Percentiles rank a stretch among this genome's conserved stretches.
Conservation (phyloP, 2,329 filamentous ascomycete species). For the Bipolaris sorokiniana region DNA sequence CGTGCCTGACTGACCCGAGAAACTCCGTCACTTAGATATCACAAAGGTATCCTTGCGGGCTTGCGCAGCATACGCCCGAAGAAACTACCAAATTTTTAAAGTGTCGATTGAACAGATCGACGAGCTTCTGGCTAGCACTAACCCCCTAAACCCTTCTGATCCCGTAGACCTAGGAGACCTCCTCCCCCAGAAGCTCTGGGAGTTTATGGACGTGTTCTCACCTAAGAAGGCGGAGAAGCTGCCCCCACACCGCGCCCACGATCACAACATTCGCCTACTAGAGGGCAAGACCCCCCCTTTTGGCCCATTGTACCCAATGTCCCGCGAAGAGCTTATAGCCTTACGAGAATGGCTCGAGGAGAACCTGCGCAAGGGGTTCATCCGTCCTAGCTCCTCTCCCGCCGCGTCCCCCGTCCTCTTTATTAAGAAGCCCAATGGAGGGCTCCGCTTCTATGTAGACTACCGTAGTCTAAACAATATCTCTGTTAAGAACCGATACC, state of each 20-base stretch:
- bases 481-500: not conserved
- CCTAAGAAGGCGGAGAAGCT: not conserved
- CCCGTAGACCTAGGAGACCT: not conserved
- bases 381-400: not conserved
- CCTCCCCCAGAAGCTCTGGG: not conserved
- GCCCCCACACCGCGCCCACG: not conserved
- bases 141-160: not conserved
- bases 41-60: not conserved
- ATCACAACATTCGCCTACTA: not conserved
- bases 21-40: not conserved
- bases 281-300: not conserved
- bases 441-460: not conserved
- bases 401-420: too few species aligned
- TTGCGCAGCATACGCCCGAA: not conserved
- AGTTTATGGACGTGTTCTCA: not conserved
- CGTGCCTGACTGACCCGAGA: not conserved
- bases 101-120: not conserved
- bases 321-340: not conserved
- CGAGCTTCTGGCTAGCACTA: not conserved
- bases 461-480: not conserved
- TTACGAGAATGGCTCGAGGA: not conserved
- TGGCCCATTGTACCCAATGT: not conserved
- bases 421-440: too few species aligned
- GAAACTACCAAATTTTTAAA: constrained; percentile 1
- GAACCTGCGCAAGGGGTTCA: not conserved